Evolutionary conservation across 2,329 filamentous ascomycete genomes (phyloP), one percentile per base, ranked within the genome.

Genomic region (Xylariales sp.): DNA sequence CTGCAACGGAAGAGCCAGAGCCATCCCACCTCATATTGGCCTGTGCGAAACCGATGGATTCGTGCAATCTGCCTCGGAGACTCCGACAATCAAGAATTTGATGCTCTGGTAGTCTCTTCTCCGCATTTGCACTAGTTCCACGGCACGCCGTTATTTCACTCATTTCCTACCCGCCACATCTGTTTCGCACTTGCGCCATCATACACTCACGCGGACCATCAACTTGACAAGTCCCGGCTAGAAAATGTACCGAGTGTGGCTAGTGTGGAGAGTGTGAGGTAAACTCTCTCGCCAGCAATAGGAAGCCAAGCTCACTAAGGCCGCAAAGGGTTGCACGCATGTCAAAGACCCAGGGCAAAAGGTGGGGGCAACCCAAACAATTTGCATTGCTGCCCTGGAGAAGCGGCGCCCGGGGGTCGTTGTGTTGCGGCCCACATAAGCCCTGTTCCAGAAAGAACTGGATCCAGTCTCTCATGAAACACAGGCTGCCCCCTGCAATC

Each of bases 381-480:
- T 48, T 42, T 32, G 40, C 35, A 46, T 32, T 40, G 43, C 33
- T 41, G 44, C 47, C 43, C 39, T 40, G 38, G 46, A 38, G 32
- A 33, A 29, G 34, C 16, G 19, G 28, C 23, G 16, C 13, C 35
- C 20, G 23, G 29, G 15, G 40, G 43, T 48, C 45, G 45, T 51
- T 53, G 51, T 49, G 42, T 30, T 19, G 16, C 34, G 50, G 42
- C 44, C 48, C 51, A 51, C 47, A 45, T 47, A 50, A 50, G 50
- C 50, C 53, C 54, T 62, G 60, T 60, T 56, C 56, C 59, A 59
- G 55, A 55, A n/a, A 52, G 53, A 53, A 48, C 47, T 45, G 45
- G 47, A 57, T 65, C 66, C 55, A 58, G 62, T 58, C 60, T 53
- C 52, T 69, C 61, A 65, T 74, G 72, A 75, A 75, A 75, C 72